Conservation (phyloP, 129 eudicot genomes). For the Flaveria trinervia region DNA sequence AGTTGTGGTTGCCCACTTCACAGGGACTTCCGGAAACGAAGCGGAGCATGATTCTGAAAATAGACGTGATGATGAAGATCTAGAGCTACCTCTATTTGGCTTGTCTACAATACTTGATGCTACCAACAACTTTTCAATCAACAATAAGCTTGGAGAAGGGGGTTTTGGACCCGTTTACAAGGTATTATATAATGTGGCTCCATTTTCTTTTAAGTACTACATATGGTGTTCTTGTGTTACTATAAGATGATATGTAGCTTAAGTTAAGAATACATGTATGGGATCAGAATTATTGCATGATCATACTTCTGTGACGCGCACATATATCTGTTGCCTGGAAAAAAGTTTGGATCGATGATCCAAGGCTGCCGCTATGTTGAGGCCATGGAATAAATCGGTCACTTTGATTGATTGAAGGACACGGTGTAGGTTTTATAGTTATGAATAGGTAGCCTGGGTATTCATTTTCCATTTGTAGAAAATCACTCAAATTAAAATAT, state of each 20-base stretch:
- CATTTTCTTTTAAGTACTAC: background rate
- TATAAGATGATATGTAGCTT: background rate
- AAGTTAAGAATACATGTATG: background rate
- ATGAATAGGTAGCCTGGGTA: too few relatives aligned
- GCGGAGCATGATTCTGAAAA: background rate
- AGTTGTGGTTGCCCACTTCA: background rate
- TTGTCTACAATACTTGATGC: constrained; percentile 33
- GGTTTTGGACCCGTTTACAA: constrained; percentile 50
- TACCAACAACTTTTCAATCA: constrained; percentile 34
- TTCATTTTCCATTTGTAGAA: too few relatives aligned
- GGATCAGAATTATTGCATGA: background rate
- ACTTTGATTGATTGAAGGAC: too few relatives aligned
- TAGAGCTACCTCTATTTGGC: constrained; percentile 35
- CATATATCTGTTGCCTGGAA: background rate
- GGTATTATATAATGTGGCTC: constrained; percentile 15
- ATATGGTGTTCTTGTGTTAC: background rate
- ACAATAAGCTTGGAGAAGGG: constrained; percentile 46
- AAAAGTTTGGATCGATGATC: background rate
- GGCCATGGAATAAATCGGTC: background rate
- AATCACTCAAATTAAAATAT: too few relatives aligned
- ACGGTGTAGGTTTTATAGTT: too few relatives aligned
- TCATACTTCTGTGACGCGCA: background rate
- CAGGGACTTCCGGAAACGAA: constrained; percentile 9
- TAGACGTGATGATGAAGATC: constrained; percentile 17
- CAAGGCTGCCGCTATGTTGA: background rate